These are phyloP conservation scores for Saccharomycopsis hybrid DNA, from an alignment of 1,139 yeast species.

Conservation along the genomic window DNA sequence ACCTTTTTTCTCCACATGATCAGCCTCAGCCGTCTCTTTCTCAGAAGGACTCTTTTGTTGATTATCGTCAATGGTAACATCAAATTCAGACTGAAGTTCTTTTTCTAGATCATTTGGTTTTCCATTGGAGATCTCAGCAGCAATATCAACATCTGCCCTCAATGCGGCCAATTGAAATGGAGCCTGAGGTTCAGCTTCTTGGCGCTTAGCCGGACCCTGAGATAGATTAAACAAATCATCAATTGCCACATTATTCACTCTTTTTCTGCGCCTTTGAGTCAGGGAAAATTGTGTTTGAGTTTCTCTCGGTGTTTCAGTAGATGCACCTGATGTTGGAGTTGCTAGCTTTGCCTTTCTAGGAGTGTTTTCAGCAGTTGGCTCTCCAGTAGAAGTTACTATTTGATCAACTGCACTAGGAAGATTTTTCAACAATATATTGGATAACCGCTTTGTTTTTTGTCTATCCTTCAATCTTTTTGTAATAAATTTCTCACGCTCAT, in stretches of 20 bases:
- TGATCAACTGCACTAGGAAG: not conserved
- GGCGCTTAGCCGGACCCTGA: not conserved
- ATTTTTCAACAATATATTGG: too few relatives aligned
- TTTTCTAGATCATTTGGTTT: not conserved
- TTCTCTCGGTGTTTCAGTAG: not conserved
- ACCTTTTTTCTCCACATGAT: not conserved
- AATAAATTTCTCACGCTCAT: not conserved
- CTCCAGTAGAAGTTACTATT: not conserved
- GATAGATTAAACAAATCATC: conserved; percentile 4
- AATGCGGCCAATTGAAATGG: not conserved
- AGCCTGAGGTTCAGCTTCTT: not conserved
- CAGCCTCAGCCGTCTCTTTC: not conserved
- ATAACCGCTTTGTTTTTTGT: too few relatives aligned
- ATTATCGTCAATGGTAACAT: not conserved
- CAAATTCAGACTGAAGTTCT: not conserved
- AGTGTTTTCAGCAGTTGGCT: not conserved
- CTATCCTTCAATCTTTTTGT: too few relatives aligned
- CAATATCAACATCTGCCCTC: not conserved
- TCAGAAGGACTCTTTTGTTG: not conserved
- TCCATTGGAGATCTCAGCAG: not conserved
- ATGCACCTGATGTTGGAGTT: not conserved
- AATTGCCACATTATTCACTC: not conserved
- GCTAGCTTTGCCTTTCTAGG: not conserved
- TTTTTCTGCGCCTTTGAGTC: not conserved
- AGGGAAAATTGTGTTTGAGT: too few relatives aligned